phyloP scores from a whole-genome alignment of 2,329 filamentous ascomycete genomes.

The Emmonsiellopsis sp. region DNA sequence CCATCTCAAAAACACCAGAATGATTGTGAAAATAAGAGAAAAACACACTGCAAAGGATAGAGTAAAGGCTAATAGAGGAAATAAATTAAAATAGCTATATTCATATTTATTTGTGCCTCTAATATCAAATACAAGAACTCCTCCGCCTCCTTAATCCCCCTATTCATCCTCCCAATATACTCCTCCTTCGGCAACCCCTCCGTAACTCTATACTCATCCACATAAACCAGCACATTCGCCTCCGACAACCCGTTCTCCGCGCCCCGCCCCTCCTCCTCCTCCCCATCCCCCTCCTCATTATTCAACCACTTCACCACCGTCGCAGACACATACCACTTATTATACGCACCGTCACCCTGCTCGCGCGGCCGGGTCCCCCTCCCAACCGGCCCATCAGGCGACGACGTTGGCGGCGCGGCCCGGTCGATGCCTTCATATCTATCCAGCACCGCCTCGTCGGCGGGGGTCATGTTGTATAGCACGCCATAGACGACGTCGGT shows the following conservation, averaged over 20 bases:
- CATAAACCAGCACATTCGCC: conserved; percentile 29
- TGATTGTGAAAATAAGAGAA: no score
- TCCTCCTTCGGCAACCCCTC: conserved; percentile 25
- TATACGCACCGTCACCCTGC: conserved; percentile 26
- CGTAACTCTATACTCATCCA: conserved; percentile 30
- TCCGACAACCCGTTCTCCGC: conserved; percentile 3
- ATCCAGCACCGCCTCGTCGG: conserved; percentile 29
- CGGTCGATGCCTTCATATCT: conserved; percentile 29
- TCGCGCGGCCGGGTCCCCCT: conserved; percentile 18
- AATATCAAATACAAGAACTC: no score
- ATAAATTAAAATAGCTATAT: no score
- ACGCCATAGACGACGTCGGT: conserved; percentile 27
- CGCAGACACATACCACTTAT: conserved; percentile 28
- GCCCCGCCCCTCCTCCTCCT: neutral
- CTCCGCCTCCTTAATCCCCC: conserved; percentile 30
- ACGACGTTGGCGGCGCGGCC: conserved; percentile 6
- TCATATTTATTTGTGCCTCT: no score
- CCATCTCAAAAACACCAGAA: no score
- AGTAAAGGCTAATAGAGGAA: no score
- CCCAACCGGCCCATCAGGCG: conserved; percentile 6
- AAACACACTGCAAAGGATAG: no score
- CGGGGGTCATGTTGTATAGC: conserved; percentile 30
- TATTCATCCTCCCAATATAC: conserved; percentile 34
- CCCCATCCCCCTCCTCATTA: conserved; percentile 9
- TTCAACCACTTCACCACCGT: conserved; percentile 23